Evolutionary conservation across 257 asterid genomes (phyloP).

Genomic region (Przewalskia tangutica): DNA sequence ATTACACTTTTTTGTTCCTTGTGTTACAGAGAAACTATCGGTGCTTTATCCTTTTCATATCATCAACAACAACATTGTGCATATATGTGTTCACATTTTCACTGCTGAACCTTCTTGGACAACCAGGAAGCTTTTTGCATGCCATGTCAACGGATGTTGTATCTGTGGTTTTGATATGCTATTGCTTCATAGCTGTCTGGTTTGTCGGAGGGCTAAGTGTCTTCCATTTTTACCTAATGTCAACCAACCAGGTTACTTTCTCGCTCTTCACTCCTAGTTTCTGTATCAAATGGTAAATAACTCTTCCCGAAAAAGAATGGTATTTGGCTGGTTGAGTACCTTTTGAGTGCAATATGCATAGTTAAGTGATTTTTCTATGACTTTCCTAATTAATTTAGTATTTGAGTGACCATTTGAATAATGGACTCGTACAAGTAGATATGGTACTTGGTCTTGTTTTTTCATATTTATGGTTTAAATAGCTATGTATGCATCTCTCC

Average conservation of each 20-base stretch:
- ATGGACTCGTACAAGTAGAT: too few species aligned
- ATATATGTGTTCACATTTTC: slow-evolving; percentile 80
- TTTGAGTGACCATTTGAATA: too few species aligned
- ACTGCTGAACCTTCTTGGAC: slow-evolving; percentile 40
- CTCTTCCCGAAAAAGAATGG: too few species aligned
- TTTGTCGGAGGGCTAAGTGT: slow-evolving; percentile 85
- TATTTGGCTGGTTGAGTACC: too few species aligned
- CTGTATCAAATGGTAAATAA: background rate
- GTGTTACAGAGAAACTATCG: slow-evolving; percentile 78
- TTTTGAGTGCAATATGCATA: too few species aligned
- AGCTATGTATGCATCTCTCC: too few species aligned
- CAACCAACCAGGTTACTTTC: slow-evolving; percentile 69
- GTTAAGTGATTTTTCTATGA: too few species aligned
- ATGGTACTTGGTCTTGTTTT: too few species aligned
- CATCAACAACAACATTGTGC: slow-evolving; percentile 69
- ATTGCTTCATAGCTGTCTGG: slow-evolving; percentile 83
- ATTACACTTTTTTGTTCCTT: background rate
- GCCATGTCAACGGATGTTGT: slow-evolving; percentile 46
- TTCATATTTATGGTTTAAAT: too few species aligned
- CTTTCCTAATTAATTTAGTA: too few species aligned
- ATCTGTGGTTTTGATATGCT: slow-evolving; percentile 47
- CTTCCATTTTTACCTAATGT: slow-evolving; percentile 70
- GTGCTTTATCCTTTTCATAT: slow-evolving; percentile 63
- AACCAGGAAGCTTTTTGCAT: slow-evolving; percentile 43
- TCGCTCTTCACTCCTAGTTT: background rate